Conservation (phyloP, 176 grass and related monocot species). For the Zoysia japonica region DNA sequence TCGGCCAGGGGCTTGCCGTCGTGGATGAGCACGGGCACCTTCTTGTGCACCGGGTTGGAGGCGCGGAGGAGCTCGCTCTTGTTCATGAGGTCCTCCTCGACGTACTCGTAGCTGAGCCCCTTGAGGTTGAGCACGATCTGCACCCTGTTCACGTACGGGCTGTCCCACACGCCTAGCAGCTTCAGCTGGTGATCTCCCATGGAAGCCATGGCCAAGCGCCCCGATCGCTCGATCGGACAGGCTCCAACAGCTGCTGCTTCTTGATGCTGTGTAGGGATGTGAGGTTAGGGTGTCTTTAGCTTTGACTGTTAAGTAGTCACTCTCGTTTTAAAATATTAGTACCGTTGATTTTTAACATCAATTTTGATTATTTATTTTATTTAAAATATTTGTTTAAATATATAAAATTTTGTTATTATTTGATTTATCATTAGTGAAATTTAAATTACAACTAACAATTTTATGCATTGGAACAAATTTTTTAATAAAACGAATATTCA, state of each 20-base stretch:
- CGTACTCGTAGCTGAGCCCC: slow-evolving; percentile 54
- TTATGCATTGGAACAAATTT: too few species aligned
- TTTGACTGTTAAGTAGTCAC: too few species aligned
- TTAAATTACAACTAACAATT: too few species aligned
- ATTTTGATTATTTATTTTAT: too few species aligned
- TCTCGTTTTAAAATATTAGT: too few species aligned
- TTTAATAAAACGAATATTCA: too few species aligned
- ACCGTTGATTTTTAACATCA: too few species aligned
- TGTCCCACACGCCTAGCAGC: slow-evolving; percentile 45
- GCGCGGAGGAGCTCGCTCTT: slow-evolving; percentile 59
- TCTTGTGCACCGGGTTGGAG: slow-evolving; percentile 62
- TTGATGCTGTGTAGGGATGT: not conserved
- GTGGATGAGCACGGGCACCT: slow-evolving; percentile 73
- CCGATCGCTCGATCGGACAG: not conserved
- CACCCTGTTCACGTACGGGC: slow-evolving; percentile 45
- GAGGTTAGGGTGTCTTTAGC: too few species aligned
- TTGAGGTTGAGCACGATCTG: slow-evolving; percentile 60
- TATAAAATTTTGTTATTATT: too few species aligned
- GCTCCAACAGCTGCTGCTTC: not conserved
- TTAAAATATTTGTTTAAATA: too few species aligned
- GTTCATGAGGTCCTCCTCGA: slow-evolving; percentile 48
- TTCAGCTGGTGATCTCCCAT: slow-evolving; percentile 28
- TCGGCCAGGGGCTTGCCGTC: slow-evolving; percentile 41
- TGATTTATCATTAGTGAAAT: too few species aligned
- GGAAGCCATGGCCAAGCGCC: not conserved